phyloP scores from a whole-genome alignment of 106 monocot species.

The Allium fistulosum region DNA sequence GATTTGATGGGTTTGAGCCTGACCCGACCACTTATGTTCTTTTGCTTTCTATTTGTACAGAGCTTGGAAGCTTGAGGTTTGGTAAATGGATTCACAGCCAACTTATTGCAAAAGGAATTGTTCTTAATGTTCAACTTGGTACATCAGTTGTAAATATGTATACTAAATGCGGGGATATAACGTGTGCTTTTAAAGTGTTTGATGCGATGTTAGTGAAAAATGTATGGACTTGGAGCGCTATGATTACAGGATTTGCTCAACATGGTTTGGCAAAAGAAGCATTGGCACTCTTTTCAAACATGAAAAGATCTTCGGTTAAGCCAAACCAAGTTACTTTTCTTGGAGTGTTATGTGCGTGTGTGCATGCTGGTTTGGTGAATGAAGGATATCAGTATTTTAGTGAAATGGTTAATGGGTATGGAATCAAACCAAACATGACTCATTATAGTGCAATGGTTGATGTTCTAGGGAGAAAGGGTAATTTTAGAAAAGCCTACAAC shows the following conservation, averaged over 20 bases:
- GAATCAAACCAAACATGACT: conserved; percentile 41
- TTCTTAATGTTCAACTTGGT: conserved; percentile 33
- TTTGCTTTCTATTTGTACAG: conserved; percentile 53
- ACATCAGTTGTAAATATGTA: conserved; percentile 71
- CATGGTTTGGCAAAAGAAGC: conserved; percentile 41
- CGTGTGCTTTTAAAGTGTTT: conserved; percentile 26
- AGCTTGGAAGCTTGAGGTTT: conserved; percentile 40
- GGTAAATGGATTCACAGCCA: conserved; percentile 56
- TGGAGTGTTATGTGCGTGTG: conserved; percentile 62
- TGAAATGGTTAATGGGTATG: conserved; percentile 34
- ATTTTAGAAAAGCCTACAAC: conserved; percentile 41
- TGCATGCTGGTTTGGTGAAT: conserved; percentile 53
- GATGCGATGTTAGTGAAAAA: conserved; percentile 38
- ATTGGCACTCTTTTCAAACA: conserved; percentile 30
- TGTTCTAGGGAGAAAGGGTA: conserved; percentile 48
- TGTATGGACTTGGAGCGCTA: conserved; percentile 74
- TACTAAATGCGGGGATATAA: conserved; percentile 49
- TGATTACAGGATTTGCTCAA: conserved; percentile 60
- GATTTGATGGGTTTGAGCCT: conserved; percentile 13
- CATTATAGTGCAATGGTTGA: conserved; percentile 80
- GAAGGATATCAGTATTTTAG: conserved; percentile 39
- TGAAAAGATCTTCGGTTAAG: conserved; percentile 32
- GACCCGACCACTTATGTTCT: conserved; percentile 49
- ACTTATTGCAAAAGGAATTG: conserved; percentile 12
- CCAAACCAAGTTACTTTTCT: conserved; percentile 77